Evolutionary conservation across 106 monocot species (phyloP).

Genomic region (Allium sativum): DNA sequence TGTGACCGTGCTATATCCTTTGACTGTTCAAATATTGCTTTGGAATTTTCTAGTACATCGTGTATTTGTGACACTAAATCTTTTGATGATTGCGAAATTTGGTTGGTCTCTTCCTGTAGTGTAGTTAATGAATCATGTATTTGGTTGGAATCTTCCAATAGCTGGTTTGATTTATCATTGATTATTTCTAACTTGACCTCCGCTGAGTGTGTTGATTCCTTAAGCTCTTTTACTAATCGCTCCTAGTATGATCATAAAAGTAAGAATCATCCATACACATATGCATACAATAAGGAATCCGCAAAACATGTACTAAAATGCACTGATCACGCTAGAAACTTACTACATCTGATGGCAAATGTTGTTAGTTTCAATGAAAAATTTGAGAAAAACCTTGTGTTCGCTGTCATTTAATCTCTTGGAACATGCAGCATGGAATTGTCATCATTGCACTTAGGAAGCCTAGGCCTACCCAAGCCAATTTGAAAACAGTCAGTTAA

Average conservation of each 20-base stretch:
- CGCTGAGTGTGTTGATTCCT: conserved; percentile 30
- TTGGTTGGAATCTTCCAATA: conserved; percentile 33
- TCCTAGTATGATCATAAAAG: conserved; percentile 32
- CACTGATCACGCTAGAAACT: neutral
- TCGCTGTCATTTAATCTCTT: conserved; percentile 56
- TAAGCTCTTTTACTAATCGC: conserved; percentile 64
- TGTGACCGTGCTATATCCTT: conserved; percentile 50
- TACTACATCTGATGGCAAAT: conserved; percentile 90
- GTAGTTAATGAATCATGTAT: conserved; percentile 49
- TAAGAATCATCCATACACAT: neutral
- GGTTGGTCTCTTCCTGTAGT: conserved; percentile 33
- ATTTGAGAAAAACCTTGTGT: conserved; percentile 54
- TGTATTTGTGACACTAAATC: conserved; percentile 34
- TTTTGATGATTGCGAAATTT: conserved; percentile 32
- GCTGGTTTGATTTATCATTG: conserved; percentile 34
- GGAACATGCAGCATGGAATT: conserved; percentile 46
- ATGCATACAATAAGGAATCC: too few species aligned
- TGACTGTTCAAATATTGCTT: conserved; percentile 48
- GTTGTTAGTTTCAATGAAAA: conserved; percentile 66
- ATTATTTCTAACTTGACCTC: conserved; percentile 53
- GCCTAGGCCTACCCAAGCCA: conserved; percentile 40
- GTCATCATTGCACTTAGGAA: conserved; percentile 35
- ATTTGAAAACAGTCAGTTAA: conserved; percentile 62
- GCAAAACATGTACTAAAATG: neutral
- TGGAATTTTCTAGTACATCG: conserved; percentile 44